Base-by-base conservation (phyloP, 306 rosid genomes). In the Rosa persica region DNA sequence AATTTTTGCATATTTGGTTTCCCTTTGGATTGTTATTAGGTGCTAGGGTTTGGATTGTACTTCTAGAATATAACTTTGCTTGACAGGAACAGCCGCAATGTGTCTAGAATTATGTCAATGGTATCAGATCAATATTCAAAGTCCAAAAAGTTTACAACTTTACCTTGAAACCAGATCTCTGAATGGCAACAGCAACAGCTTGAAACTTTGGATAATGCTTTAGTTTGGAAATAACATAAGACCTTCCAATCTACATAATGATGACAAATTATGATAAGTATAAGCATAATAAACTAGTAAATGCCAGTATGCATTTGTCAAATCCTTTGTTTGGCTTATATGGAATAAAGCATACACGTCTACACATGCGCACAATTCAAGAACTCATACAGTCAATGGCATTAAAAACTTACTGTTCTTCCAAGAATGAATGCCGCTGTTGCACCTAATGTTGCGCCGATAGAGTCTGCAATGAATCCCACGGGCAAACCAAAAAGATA, bases 401-500 rank as follows among this genome's bases (percentile, higher is more conserved):
- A n/a, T 64, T 23, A 72, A 61, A 36, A 74, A 78, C 85, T 75
- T 69, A 87, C 88, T 30, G 89, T 87, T 87, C 90, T 86, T 72
- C 90, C 93, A 64, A 87, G 82, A 61, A 87, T 55, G 72, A 87
- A 89, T 40, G 89, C 89, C 1, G 87, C 90, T 16, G 86, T 83
- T 22, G 90, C 93, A 72, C 93, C 93, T 40, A 87, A 23, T 16
- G 92, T 89, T 36, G 93, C 89, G 68, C 90, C 93, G 64, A 83
- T 70, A 19, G 90, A 87, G 40, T 87, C 90, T 17, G 90, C 93
- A 38, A 85, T 8, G 12, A 89, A 85, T 72, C 93, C 90, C 76
- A 89, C 81, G 25, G 93, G 88, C 74, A 89, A 73, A 38, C 90
- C 90, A 77, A 87, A 89, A 66, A 87, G 86, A 89, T 85, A 89